phyloP scores from a whole-genome alignment of 768 basidiomycete species.

The Lactarius quietus region DNA sequence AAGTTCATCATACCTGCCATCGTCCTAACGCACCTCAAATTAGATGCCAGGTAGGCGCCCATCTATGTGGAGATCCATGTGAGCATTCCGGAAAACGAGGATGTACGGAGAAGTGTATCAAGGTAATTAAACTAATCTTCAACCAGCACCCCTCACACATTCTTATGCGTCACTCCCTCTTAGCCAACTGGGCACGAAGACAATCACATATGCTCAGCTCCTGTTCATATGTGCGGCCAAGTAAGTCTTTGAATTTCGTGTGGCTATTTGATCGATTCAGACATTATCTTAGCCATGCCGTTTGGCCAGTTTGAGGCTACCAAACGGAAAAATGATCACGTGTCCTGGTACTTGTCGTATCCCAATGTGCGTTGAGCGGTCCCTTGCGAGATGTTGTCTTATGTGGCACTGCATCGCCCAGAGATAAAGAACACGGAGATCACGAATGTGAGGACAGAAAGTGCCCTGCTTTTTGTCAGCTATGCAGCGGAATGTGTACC shows the following conservation, averaged over 20 bases:
- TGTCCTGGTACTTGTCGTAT: constrained; percentile 4
- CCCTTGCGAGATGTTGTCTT: not conserved
- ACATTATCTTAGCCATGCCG: constrained; percentile 7
- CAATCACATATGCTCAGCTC: constrained; percentile 51
- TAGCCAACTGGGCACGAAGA: constrained; percentile 31
- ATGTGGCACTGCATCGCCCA: constrained; percentile 25
- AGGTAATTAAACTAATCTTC: constrained; percentile 35
- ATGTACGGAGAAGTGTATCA: constrained; percentile 49
- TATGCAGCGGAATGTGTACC: constrained; percentile 53
- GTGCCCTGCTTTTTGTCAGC: constrained; percentile 51
- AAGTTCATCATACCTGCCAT: not conserved
- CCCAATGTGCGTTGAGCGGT: constrained; percentile 1
- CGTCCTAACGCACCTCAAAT: not conserved
- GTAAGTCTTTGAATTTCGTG: constrained; percentile 30
- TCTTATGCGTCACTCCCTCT: not conserved
- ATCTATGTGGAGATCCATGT: constrained; percentile 54
- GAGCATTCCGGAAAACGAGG: constrained; percentile 44
- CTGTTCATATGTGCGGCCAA: constrained; percentile 51
- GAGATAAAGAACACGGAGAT: constrained; percentile 41
- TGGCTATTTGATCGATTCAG: too few relatives aligned
- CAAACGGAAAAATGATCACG: not conserved
- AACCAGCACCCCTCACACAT: not conserved
- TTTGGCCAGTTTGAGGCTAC: not conserved
- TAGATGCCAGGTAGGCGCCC: constrained; percentile 43
- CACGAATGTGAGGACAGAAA: constrained; percentile 50